A percentile compares a stretch with the other conserved stretches of the same genome.
These are phyloP conservation scores for Apiotrichum brassicae DNA, from an alignment of 1,284 basidiomycete genomes.

Conservation along the genomic window DNA sequence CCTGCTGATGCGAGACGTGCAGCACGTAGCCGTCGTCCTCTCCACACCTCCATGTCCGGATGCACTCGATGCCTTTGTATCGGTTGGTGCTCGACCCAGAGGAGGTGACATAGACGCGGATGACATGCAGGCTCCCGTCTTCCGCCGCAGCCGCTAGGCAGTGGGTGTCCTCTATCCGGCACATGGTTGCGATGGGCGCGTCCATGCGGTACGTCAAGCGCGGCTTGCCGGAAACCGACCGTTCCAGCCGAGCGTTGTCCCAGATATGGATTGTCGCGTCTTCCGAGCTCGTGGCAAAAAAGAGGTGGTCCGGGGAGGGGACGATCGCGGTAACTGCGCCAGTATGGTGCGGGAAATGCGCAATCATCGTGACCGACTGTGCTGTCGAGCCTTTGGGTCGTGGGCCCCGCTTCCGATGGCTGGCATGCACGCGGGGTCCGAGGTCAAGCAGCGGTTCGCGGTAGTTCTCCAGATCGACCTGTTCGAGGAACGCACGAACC, in stretches of 20 bases:
- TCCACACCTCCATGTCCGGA: slow-evolving; percentile 44
- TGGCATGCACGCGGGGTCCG: slow-evolving; percentile 72
- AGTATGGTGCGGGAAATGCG: slow-evolving; percentile 77
- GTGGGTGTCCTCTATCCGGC: slow-evolving; percentile 73
- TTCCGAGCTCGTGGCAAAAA: slow-evolving; percentile 84
- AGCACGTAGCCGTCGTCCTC: slow-evolving; percentile 29
- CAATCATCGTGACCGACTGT: slow-evolving; percentile 68
- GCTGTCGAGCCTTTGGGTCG: slow-evolving; percentile 52
- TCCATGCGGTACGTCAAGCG: slow-evolving; percentile 46
- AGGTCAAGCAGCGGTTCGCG: slow-evolving; percentile 81
- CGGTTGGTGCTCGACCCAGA: slow-evolving; percentile 53
- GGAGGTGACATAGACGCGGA: slow-evolving; percentile 66
- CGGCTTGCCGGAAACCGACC: slow-evolving; percentile 55
- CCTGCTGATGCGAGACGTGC: slow-evolving; percentile 29
- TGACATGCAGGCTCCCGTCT: slow-evolving; percentile 75
- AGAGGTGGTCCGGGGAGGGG: slow-evolving; percentile 86
- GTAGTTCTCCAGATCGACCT: slow-evolving; percentile 75
- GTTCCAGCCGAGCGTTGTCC: slow-evolving; percentile 71
- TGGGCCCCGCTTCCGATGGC: slow-evolving; percentile 64
- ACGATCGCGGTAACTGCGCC: slow-evolving; percentile 72
- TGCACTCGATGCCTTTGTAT: slow-evolving; percentile 66
- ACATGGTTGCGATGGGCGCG: slow-evolving; percentile 69
- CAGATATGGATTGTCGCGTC: slow-evolving; percentile 78
- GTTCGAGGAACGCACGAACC: slow-evolving; percentile 76
- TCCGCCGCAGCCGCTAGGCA: slow-evolving; percentile 83